Evolutionary conservation across 352 stramenopile genomes (phyloP).

Genomic region (Globisporangium orthogonon): DNA sequence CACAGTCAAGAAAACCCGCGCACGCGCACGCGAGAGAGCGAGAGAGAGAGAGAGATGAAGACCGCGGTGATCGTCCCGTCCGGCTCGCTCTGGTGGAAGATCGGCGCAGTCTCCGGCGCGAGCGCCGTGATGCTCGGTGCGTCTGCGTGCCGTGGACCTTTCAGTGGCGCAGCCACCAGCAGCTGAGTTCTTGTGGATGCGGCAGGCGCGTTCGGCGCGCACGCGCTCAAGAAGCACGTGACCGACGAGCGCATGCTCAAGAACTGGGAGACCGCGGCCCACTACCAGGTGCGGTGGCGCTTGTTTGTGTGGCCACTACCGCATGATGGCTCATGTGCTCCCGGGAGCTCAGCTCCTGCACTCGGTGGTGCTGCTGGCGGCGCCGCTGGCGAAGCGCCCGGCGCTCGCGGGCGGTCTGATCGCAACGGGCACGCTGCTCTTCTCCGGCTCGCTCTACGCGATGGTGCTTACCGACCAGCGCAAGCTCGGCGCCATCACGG

Average conservation of each 20-base stretch:
- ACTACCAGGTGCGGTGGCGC: slow-evolving; percentile 56
- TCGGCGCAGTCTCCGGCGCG: slow-evolving; percentile 63
- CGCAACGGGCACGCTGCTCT: slow-evolving; percentile 55
- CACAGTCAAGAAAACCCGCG: too few relatives aligned
- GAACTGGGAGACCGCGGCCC: slow-evolving; percentile 76
- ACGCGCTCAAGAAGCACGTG: slow-evolving; percentile 56
- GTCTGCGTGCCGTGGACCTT: neutral
- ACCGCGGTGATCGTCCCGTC: slow-evolving; percentile 50
- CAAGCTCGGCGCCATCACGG: slow-evolving; percentile 74
- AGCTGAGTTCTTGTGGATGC: too few relatives aligned
- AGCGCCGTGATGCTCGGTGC: slow-evolving; percentile 52
- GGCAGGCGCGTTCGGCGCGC: slow-evolving; percentile 71
- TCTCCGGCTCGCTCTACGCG: slow-evolving; percentile 74
- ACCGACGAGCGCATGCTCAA: slow-evolving; percentile 78
- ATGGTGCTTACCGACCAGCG: slow-evolving; percentile 70
- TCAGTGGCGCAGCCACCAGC: too few relatives aligned
- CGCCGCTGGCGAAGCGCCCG: slow-evolving; percentile 56
- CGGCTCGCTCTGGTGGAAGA: slow-evolving; percentile 73
- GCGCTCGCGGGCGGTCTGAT: slow-evolving; percentile 51
- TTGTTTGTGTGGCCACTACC: too few relatives aligned
- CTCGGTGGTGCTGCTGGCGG: slow-evolving; percentile 65
- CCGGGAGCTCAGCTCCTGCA: slow-evolving; percentile 37
- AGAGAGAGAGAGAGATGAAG: slow-evolving; percentile 27
- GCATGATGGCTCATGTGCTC: too few relatives aligned
- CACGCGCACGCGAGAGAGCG: too few relatives aligned